Conservation (phyloP, 2,329 filamentous ascomycete genomes). For the Waltergamsia citrina region DNA sequence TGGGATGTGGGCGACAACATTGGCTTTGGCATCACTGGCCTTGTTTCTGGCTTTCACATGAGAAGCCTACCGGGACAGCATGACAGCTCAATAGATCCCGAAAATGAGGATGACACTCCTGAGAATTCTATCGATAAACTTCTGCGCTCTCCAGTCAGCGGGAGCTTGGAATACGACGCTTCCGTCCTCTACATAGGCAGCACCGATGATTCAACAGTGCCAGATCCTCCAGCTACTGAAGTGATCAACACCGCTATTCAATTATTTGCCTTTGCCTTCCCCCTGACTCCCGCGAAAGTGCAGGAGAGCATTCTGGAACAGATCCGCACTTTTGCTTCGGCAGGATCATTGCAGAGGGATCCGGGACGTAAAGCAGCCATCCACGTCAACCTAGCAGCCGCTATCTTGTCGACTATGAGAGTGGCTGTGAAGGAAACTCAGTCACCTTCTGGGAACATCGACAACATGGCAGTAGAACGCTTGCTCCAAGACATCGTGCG, state of each 20-base stretch:
- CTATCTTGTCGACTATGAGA: slow-evolving; percentile 70
- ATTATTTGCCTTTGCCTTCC: slow-evolving; percentile 84
- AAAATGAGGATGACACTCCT: slow-evolving; percentile 44
- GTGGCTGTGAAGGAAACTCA: slow-evolving; percentile 75
- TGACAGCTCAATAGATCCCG: slow-evolving; percentile 32
- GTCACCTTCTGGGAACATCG: slow-evolving; percentile 63
- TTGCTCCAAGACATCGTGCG: slow-evolving; percentile 67
- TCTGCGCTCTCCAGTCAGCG: slow-evolving; percentile 63
- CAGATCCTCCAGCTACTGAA: slow-evolving; percentile 81
- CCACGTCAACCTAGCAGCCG: slow-evolving; percentile 78
- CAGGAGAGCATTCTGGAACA: slow-evolving; percentile 96
- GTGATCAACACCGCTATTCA: slow-evolving; percentile 92
- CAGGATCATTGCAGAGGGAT: slow-evolving; percentile 71
- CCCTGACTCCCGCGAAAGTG: slow-evolving; percentile 79
- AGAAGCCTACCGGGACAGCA: slow-evolving; percentile 62
- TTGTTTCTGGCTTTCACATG: slow-evolving; percentile 70
- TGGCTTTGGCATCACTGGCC: slow-evolving; percentile 84
- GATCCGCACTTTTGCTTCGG: slow-evolving; percentile 79
- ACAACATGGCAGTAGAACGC: slow-evolving; percentile 68
- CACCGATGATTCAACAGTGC: slow-evolving; percentile 32
- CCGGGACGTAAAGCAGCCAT: slow-evolving; percentile 84
- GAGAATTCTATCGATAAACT: slow-evolving; percentile 56
- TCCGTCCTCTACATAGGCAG: slow-evolving; percentile 62
- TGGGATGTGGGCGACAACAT: slow-evolving; percentile 95
- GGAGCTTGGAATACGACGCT: slow-evolving; percentile 83